Percentiles rank a stretch among this genome's conserved stretches.
These are phyloP conservation scores for Aspergillus bertholletiae DNA, from an alignment of 495 filamentous ascomycete genomes.

Conservation along the genomic window DNA sequence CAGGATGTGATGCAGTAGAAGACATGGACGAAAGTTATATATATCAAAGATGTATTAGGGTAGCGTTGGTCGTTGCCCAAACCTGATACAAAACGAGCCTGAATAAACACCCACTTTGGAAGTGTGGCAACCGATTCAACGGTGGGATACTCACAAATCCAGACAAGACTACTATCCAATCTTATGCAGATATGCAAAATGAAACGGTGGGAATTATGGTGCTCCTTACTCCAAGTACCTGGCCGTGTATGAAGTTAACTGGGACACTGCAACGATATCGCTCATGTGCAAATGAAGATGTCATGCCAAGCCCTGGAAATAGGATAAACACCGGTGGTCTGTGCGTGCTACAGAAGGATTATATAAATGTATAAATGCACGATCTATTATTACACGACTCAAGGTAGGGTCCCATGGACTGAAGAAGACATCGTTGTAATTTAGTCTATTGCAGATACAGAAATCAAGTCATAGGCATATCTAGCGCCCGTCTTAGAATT, in stretches of 20 bases:
- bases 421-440: too few species aligned
- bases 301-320: slow-evolving; percentile 33
- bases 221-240: not conserved
- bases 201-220: not conserved
- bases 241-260: not conserved
- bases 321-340: slow-evolving; percentile 20
- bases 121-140: not conserved
- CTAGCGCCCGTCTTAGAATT: too few species aligned
- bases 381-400: too few species aligned
- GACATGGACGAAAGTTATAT: slow-evolving; percentile 4
- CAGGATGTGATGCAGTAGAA: slow-evolving; percentile 9
- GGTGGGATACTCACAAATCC: not conserved
- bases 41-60: too few species aligned
- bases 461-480: too few species aligned
- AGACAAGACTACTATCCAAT: not conserved
- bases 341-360: slow-evolving; percentile 24
- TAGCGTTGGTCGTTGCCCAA: too few species aligned
- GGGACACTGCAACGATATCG: not conserved
- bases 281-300: slow-evolving; percentile 18
- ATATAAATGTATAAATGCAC: too few species aligned
- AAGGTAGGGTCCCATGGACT: too few species aligned
- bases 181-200: not conserved
- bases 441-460: too few species aligned
- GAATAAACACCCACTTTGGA: not conserved
- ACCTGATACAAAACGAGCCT: not conserved